Percentiles rank a stretch among this genome's conserved stretches.
Conservation (phyloP, 2,329 filamentous ascomycete genomes). For the Colletotrichum tofieldiae region DNA sequence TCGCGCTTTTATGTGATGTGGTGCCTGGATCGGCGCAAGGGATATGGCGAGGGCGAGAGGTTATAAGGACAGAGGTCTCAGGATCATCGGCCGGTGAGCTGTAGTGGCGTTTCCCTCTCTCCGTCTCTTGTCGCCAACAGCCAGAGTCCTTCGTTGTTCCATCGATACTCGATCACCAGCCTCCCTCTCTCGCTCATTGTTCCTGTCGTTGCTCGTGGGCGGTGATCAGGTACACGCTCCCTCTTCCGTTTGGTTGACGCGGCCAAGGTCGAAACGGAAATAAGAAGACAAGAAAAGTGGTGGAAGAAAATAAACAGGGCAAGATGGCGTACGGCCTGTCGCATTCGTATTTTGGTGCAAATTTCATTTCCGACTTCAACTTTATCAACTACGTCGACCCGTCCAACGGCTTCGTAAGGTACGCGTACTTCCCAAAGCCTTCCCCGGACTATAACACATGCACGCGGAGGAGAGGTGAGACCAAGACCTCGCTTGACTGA, state of each 20-base stretch:
- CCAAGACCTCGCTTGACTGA: neutral
- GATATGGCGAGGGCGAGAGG: slow-evolving; percentile 12
- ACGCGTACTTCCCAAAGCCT: slow-evolving; percentile 55
- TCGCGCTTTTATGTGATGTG: slow-evolving; percentile 11
- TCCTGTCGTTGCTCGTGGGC: neutral
- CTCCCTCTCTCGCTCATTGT: neutral
- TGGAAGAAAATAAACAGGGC: neutral
- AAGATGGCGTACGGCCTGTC: slow-evolving; percentile 57
- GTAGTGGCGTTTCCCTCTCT: slow-evolving; percentile 10
- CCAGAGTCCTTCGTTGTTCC: slow-evolving; percentile 31
- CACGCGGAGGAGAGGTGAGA: neutral
- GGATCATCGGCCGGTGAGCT: neutral
- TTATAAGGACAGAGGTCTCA: slow-evolving; percentile 32
- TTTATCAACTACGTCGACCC: slow-evolving; percentile 71
- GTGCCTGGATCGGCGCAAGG: slow-evolving; percentile 35
- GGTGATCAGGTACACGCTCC: slow-evolving; percentile 6
- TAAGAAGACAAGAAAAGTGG: neutral
- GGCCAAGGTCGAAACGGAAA: neutral
- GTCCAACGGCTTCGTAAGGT: slow-evolving; percentile 78
- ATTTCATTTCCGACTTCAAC: slow-evolving; percentile 64
- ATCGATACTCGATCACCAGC: slow-evolving; percentile 9
- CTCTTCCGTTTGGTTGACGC: neutral
- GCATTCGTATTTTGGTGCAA: slow-evolving; percentile 60
- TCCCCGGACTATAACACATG: neutral
- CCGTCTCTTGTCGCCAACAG: neutral